Evolutionary conservation across 2,329 filamentous ascomycete species (phyloP), one percentile per base, ranked within the genome.

Genomic region (Colletotrichum eleusines): DNA sequence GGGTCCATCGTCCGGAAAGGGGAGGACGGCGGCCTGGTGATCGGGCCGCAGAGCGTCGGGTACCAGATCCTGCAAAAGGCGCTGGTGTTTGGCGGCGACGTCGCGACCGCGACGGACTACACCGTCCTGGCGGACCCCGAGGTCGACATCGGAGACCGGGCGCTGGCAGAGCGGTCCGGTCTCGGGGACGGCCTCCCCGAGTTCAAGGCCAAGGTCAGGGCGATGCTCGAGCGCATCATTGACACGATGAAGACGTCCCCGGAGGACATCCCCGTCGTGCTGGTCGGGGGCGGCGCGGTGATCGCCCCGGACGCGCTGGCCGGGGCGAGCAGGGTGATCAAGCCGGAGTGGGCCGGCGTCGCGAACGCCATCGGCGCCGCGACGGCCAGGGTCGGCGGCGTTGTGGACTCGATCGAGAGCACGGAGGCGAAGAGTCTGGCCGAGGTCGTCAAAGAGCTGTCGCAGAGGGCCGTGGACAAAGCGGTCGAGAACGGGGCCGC

Each of bases 301-400:
- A 84, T 91, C 60, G 85, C 87, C 0, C 88, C 88, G 0, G 81
- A 87, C 50, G 76, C 83, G n/a, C 80, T 91, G 0, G 79, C 80
- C 31, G 89, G 89, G 1, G 88, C 88, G 14, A 88, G 86, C 73
- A 81, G 79, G 40, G 87, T 90, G 1, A 78, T 89, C 53, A 89
- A 87, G 73, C 88, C 88, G 0, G 79, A 84, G 53, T 89, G 84
- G 82, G 86, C 87, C 2, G 85, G 84, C 2, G 87, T 91, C 1
- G 89, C 89, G 16, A 91, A 91, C 74, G 89, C 89, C 0, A 89
- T 91, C 18, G 89, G 89, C 3, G 89, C 89, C 16, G 89, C 89
- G 0, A 89, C 88, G 68, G 88, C 89, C 1, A 81, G 87, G 53
- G 88, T 91, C 6, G 89, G 86, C 69, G 84, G 85, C 1, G 83